phyloP scores from a whole-genome alignment of 495 filamentous ascomycete genomes.

The Penicillium maclennaniae region DNA sequence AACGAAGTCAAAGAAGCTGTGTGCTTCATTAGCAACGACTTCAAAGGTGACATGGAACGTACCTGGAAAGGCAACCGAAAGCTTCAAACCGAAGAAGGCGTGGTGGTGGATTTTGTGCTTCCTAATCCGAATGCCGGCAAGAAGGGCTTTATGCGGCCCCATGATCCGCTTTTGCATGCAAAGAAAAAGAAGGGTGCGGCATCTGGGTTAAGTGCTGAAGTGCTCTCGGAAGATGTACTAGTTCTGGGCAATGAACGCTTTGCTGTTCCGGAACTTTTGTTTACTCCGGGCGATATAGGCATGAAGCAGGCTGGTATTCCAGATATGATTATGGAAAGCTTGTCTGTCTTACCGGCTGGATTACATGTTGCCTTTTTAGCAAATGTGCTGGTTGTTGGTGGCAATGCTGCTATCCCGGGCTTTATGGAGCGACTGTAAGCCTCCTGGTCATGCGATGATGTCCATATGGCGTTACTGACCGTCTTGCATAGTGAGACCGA shows the following conservation, averaged over 20 bases:
- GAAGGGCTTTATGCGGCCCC: constrained; percentile 70
- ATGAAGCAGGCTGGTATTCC: constrained; percentile 80
- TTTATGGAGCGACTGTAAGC: constrained; percentile 74
- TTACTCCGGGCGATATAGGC: constrained; percentile 81
- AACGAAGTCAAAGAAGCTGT: constrained; percentile 92
- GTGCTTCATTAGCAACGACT: constrained; percentile 79
- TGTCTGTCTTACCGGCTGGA: constrained; percentile 70
- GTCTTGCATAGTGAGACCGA: constrained; percentile 55
- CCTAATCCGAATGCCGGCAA: constrained; percentile 80
- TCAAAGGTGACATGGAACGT: constrained; percentile 72
- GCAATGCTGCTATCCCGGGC: constrained; percentile 73
- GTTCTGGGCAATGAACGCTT: constrained; percentile 92
- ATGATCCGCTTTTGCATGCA: constrained; percentile 61
- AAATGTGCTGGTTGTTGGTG: constrained; percentile 86
- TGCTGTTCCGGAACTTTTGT: constrained; percentile 83
- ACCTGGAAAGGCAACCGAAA: constrained; percentile 77
- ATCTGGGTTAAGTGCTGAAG: constrained; percentile 49
- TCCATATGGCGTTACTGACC: constrained; percentile 6
- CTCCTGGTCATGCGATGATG: neutral
- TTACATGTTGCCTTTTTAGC: constrained; percentile 75
- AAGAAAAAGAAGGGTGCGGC: constrained; percentile 55
- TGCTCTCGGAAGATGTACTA: constrained; percentile 71
- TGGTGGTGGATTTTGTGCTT: constrained; percentile 88
- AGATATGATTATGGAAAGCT: constrained; percentile 73
- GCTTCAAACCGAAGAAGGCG: constrained; percentile 53